These are phyloP conservation scores for Hemisphaericaspora lyxosophila DNA, from an alignment of 1,139 yeast genomes.

Conservation along the genomic window DNA sequence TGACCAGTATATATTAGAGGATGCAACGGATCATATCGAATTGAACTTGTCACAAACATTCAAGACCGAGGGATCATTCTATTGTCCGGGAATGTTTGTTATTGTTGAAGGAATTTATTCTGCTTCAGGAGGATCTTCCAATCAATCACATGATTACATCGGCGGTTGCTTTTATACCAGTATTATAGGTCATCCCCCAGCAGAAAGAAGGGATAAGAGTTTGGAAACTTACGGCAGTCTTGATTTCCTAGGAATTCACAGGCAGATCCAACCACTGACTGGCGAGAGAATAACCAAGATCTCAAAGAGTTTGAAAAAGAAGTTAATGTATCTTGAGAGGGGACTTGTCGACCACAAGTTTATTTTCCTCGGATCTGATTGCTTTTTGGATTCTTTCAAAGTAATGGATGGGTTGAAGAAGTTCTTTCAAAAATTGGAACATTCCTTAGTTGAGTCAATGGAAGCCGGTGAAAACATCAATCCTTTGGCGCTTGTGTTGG, in stretches of 20 bases:
- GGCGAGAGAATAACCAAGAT: constrained; percentile 43
- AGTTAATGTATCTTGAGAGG: constrained; percentile 57
- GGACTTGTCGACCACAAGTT: constrained; percentile 56
- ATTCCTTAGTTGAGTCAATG: constrained; percentile 30
- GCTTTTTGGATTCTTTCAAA: constrained; percentile 60
- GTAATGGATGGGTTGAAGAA: constrained; percentile 63
- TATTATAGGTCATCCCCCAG: constrained; percentile 83
- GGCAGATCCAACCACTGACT: constrained; percentile 34
- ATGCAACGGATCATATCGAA: constrained; percentile 74
- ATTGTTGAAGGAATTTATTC: constrained; percentile 85
- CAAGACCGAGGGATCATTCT: constrained; percentile 68
- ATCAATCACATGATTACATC: constrained; percentile 28
- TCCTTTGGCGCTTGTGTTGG: constrained; percentile 53
- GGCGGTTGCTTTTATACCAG: constrained; percentile 68
- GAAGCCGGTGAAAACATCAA: constrained; percentile 26
- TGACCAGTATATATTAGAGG: constrained; percentile 78
- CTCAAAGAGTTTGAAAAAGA: constrained; percentile 56
- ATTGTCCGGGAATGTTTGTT: constrained; percentile 76
- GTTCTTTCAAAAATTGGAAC: constrained; percentile 51
- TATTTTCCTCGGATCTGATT: constrained; percentile 71
- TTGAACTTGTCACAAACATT: constrained; percentile 65
- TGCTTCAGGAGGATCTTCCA: constrained; percentile 50
- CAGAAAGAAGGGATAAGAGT: constrained; percentile 68
- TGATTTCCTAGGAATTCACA: constrained; percentile 73
- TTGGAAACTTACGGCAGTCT: constrained; percentile 73